A percentile compares a stretch with the other conserved stretches of the same genome.
Evolutionary conservation across 2,329 filamentous ascomycete genomes (phyloP).

Genomic region (Zymoseptoria crescenta): DNA sequence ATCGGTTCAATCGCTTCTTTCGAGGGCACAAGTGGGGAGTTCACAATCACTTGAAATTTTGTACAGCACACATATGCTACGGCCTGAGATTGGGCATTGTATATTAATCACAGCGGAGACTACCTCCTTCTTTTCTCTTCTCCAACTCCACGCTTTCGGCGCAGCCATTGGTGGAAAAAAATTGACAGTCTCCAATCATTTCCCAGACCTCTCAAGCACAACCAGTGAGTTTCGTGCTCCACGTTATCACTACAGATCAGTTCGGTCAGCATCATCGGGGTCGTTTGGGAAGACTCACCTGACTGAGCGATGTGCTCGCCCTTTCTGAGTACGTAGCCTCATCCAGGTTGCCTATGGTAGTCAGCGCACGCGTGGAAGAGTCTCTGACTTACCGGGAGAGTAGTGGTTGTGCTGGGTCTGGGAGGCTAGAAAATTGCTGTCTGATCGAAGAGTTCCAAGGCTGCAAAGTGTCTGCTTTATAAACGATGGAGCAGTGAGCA

Average conservation of each 20-base stretch:
- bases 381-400: background rate
- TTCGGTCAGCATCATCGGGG: background rate
- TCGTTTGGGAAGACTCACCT: background rate
- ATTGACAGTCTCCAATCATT: background rate
- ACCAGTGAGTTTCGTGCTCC: background rate
- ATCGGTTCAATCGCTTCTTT: slow-evolving; percentile 59
- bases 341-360: background rate
- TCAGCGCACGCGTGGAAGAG: background rate
- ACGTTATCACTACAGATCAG: background rate
- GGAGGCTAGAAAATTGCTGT: background rate
- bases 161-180: background rate
- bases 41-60: slow-evolving; percentile 32
- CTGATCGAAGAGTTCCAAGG: background rate
- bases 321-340: background rate
- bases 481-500: background rate
- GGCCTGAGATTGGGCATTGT: background rate
- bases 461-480: background rate
- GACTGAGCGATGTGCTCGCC: background rate
- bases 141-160: background rate
- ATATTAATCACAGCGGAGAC: background rate
- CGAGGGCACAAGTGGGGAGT: slow-evolving; percentile 56
- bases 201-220: background rate
- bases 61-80: background rate
- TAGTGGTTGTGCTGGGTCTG: background rate
- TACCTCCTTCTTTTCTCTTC: background rate